phyloP scores from a whole-genome alignment of 306 rosid genomes.

The Mimosa pudica region DNA sequence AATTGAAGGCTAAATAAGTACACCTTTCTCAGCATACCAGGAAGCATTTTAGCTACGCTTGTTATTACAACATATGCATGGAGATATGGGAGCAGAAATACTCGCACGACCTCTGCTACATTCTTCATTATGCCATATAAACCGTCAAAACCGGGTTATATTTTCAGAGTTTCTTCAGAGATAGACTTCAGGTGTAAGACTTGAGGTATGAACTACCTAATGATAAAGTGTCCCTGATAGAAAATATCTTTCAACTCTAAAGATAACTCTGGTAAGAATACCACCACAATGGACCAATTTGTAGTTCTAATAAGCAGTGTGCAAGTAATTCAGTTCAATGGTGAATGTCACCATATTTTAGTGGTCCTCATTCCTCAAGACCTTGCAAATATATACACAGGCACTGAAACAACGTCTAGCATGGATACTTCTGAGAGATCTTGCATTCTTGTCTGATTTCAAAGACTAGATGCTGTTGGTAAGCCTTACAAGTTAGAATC shows the following conservation, averaged over 20 bases:
- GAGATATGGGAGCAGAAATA: constrained; percentile 16
- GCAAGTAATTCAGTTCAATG: constrained; percentile 23
- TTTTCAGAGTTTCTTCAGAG: not conserved
- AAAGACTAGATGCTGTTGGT: constrained; percentile 28
- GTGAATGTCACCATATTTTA: constrained; percentile 12
- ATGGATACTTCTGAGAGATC: constrained; percentile 25
- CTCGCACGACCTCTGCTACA: not conserved
- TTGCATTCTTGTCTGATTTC: constrained; percentile 26
- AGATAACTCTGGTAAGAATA: not conserved
- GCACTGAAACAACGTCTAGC: constrained; percentile 26
- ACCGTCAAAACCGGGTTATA: constrained; percentile 18
- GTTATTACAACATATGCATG: constrained; percentile 10
- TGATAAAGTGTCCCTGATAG: not conserved
- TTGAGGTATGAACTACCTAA: not conserved
- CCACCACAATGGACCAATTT: constrained; percentile 15
- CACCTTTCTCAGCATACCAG: constrained; percentile 9
- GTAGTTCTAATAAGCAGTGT: constrained; percentile 16
- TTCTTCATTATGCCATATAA: not conserved
- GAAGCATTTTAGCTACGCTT: constrained; percentile 25
- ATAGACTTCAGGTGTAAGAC: not conserved
- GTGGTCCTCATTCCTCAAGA: constrained; percentile 35
- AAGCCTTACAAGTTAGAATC: constrained; percentile 28
- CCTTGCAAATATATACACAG: constrained; percentile 35
- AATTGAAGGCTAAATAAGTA: not conserved
- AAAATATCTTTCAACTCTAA: not conserved